Evolutionary conservation across 1,284 basidiomycete genomes (phyloP), one percentile per base, ranked within the genome.

Genomic region (Puccinia polysora): DNA sequence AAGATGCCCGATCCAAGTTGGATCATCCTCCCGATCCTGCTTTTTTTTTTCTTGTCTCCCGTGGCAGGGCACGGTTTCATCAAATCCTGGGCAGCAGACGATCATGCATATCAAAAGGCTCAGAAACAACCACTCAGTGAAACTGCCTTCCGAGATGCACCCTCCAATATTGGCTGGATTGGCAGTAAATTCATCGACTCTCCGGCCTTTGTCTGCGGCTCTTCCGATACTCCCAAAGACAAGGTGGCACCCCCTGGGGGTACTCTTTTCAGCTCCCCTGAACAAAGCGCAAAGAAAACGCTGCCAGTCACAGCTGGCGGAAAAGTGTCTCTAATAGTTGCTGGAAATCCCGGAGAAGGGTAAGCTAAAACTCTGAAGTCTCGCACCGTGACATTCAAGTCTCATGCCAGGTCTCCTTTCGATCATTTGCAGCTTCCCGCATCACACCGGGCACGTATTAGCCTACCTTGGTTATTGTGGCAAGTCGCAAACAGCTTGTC

Each of bases 161-260:
- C 60, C 18, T 23, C 45, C 20, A 63, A 63, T 49, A 63, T 45
- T 1, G 60, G 60, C 20, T 63, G 60, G 60, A 63, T 63, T 23
- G 60, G 60, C 18, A 49, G 60, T 47, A 45, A 49, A 47, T 63
- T 63, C n/a, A 63, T 49, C n/a, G n/a, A n/a, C n/a, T n/a, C n/a
- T n/a, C n/a, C n/a, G n/a, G n/a, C n/a, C n/a, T n/a, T n/a, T n/a
- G 49, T 45, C 34, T 63, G 60, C 49, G 60, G 60, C n/a, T n/a
- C 60, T n/a, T 14, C 36, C 14, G 23, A 47, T 49, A 63, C 60
- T 25, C 60, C 60, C 32, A 28, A 47, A 45, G 43, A 36, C 12
- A 63, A 45, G 28, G 32, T 63, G 14, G 60, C 38, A 15, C n/a
- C 60, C 2, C 60, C 60, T 47, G 28, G n/a, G 2, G 60, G 38